Conservation (phyloP, 805 yeast genomes). For the Priceomyces castillae region DNA sequence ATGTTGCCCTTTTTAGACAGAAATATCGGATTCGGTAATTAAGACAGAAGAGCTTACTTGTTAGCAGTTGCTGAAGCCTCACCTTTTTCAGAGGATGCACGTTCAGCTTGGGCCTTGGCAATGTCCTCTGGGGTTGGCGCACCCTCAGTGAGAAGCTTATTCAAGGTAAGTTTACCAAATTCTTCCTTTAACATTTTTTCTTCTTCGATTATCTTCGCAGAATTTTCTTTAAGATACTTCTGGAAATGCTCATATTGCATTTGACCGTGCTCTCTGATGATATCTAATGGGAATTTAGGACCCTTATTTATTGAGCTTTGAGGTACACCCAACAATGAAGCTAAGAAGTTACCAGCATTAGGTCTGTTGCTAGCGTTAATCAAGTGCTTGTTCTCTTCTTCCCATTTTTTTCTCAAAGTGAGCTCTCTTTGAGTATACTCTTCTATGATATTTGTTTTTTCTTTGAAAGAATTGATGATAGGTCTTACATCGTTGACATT, state of each 20-base stretch:
- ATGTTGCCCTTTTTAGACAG: background rate
- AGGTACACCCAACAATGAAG: constrained; percentile 64
- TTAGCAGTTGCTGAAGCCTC: background rate
- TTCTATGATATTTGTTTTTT: constrained; percentile 62
- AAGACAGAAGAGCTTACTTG: background rate
- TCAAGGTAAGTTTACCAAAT: constrained; percentile 77
- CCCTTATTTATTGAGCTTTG: constrained; percentile 41
- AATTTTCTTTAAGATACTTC: constrained; percentile 55
- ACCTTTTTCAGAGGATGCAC: constrained; percentile 8
- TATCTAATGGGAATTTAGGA: constrained; percentile 81
- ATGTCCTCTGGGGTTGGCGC: constrained; percentile 71
- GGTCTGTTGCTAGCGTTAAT: constrained; percentile 29
- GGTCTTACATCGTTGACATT: constrained; percentile 87
- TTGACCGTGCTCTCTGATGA: constrained; percentile 89
- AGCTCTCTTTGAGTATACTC: constrained; percentile 82
- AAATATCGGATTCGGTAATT: background rate
- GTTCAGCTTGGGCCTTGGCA: constrained; percentile 41
- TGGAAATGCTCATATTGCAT: constrained; percentile 80
- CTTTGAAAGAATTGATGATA: constrained; percentile 67
- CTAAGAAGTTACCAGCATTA: constrained; percentile 51
- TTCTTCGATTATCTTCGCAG: constrained; percentile 72
- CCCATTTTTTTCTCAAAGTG: constrained; percentile 69
- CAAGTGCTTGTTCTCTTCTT: constrained; percentile 46
- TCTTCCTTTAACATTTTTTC: constrained; percentile 83
- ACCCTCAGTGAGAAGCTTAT: constrained; percentile 82